Percentiles rank a stretch among this genome's conserved stretches.
Evolutionary conservation across 1,139 yeast species (phyloP).

Genomic region (Debaryomyces robertsiae): DNA sequence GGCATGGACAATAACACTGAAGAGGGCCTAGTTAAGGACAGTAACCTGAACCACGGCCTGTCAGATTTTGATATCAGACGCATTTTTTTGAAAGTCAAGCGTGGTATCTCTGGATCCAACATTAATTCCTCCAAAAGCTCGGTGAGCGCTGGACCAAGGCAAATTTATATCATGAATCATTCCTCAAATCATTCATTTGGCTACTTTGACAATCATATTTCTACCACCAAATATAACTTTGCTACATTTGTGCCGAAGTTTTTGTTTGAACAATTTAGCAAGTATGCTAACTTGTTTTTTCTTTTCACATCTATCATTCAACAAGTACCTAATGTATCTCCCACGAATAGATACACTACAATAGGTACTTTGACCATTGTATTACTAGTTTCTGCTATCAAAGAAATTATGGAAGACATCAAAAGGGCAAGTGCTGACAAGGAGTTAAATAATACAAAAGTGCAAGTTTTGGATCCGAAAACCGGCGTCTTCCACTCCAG

Average conservation of each 20-base stretch:
- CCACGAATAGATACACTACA: constrained; percentile 94
- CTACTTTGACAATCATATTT: constrained; percentile 81
- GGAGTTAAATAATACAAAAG: constrained; percentile 80
- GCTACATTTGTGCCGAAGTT: constrained; percentile 96
- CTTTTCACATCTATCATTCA: constrained; percentile 91
- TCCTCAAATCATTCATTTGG: constrained; percentile 55
- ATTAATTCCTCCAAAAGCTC: constrained; percentile 10
- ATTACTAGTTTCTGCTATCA: constrained; percentile 84
- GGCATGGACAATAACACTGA: constrained; percentile 24
- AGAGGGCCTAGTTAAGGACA: constrained; percentile 17
- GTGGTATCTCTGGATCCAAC: constrained; percentile 15
- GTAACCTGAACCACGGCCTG: constrained; percentile 15
- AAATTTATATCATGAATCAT: constrained; percentile 66
- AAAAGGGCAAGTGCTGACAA: constrained; percentile 88
- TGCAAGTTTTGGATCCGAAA: constrained; percentile 64
- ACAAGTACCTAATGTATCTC: constrained; percentile 96
- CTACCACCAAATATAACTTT: constrained; percentile 94
- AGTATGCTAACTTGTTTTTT: constrained; percentile 94
- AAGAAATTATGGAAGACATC: constrained; percentile 87
- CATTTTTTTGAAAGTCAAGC: constrained; percentile 32
- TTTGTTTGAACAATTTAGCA: constrained; percentile 93
- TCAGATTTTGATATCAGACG: constrained; percentile 61
- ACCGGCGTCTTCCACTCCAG: constrained; percentile 63
- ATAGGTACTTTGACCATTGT: constrained; percentile 88
- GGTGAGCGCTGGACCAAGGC: constrained; percentile 53